Evolutionary conservation across 768 basidiomycete species (phyloP).

Genomic region (Agaricus sinodeliciosus): DNA sequence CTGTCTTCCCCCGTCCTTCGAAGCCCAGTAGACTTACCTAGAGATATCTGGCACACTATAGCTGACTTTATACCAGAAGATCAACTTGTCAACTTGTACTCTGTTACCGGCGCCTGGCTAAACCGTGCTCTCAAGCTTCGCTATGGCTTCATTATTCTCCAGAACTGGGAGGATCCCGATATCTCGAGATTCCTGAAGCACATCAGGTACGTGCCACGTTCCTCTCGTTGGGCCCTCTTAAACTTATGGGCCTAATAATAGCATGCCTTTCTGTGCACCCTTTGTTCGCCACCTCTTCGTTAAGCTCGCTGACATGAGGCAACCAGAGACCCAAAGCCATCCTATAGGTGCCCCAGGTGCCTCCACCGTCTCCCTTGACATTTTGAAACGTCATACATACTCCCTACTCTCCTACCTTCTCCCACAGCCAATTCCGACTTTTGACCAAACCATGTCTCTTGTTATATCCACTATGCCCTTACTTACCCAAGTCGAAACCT

Average conservation of each 20-base stretch:
- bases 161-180: slow-evolving; percentile 15
- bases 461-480: slow-evolving; percentile 22
- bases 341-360: background rate
- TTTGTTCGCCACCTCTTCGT: background rate
- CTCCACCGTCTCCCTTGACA: background rate
- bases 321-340: background rate
- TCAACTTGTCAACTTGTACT: slow-evolving; percentile 18
- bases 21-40: slow-evolving; percentile 17
- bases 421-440: background rate
- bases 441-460: background rate
- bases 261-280: slow-evolving; percentile 17
- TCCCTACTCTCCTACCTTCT: background rate
- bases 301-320: background rate
- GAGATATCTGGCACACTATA: slow-evolving; percentile 28
- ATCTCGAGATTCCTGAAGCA: background rate
- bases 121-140: slow-evolving; percentile 23
- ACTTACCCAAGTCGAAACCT: slow-evolving; percentile 14
- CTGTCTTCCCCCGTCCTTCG: no score
- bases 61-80: slow-evolving; percentile 22
- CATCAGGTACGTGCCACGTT: background rate
- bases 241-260: slow-evolving; percentile 8
- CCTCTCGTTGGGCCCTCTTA: background rate
- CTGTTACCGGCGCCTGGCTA: slow-evolving; percentile 27
- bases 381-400: background rate
- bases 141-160: slow-evolving; percentile 21